phyloP scores from a whole-genome alignment of 192 early-diverging fungal species.

The Coemansia sp. region DNA sequence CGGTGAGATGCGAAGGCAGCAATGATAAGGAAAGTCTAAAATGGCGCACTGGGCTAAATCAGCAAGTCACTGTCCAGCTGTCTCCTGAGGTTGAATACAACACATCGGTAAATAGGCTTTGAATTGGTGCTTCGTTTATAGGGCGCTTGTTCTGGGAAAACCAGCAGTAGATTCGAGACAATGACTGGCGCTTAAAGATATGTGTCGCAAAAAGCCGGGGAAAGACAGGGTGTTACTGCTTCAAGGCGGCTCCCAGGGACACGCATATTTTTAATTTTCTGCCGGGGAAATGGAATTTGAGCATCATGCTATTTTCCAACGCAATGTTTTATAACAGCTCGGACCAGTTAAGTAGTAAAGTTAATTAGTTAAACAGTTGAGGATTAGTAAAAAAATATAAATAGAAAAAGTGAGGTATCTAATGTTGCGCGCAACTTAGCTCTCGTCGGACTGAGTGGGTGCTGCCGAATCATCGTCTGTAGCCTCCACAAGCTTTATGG shows the following conservation, averaged over 20 bases:
- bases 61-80: not conserved
- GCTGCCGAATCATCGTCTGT: not conserved
- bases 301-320: not conserved
- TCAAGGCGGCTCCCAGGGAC: not conserved
- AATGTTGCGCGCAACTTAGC: not conserved
- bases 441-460: not conserved
- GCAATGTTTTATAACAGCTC: not conserved
- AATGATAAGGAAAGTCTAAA: constrained; percentile 5
- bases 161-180: not conserved
- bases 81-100: not conserved
- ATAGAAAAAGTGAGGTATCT: not conserved
- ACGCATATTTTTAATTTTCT: not conserved
- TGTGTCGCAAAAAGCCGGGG: not conserved
- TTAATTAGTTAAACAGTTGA: not conserved
- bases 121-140: constrained; percentile 10
- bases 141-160: not conserved
- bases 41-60: not conserved
- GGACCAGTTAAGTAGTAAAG: not conserved
- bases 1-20: not conserved
- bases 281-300: not conserved
- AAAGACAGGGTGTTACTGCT: not conserved
- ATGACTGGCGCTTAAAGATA: not conserved
- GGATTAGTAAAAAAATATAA: not conserved
- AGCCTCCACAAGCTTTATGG: not conserved
- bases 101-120: not conserved